These are phyloP conservation scores for Pyrus bretschneideri DNA, from an alignment of 306 rosid species.

Conservation along the genomic window DNA sequence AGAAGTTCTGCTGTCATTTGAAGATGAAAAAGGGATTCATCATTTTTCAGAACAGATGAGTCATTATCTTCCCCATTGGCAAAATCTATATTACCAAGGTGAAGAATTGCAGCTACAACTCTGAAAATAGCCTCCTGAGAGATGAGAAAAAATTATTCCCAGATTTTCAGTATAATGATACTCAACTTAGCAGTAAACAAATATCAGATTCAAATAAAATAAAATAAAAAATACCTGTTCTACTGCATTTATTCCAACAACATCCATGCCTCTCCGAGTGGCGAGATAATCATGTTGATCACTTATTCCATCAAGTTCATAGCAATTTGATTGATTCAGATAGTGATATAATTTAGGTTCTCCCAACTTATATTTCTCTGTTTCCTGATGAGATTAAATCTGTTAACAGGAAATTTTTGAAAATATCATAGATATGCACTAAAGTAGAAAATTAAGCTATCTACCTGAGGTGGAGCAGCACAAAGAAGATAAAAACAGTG, in stretches of 20 bases:
- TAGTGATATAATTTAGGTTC: slow-evolving; percentile 77
- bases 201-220: slow-evolving; percentile 12
- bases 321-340: slow-evolving; percentile 86
- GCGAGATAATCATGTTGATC: slow-evolving; percentile 74
- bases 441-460: slow-evolving; percentile 10
- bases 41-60: slow-evolving; percentile 66
- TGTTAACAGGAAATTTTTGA: neutral
- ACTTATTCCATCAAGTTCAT: slow-evolving; percentile 57
- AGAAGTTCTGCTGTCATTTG: slow-evolving; percentile 82
- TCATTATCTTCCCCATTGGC: slow-evolving; percentile 61
- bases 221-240: slow-evolving; percentile 56
- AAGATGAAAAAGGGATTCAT: slow-evolving; percentile 69
- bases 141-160: slow-evolving; percentile 11
- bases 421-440: slow-evolving; percentile 9
- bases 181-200: slow-evolving; percentile 7
- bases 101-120: slow-evolving; percentile 89
- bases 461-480: slow-evolving; percentile 86
- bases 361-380: slow-evolving; percentile 73
- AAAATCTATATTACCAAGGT: slow-evolving; percentile 80
- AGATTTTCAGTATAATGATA: slow-evolving; percentile 8
- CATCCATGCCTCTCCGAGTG: slow-evolving; percentile 85
- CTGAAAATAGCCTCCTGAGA: slow-evolving; percentile 83
- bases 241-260: slow-evolving; percentile 72
- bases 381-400: slow-evolving; percentile 50
- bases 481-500: slow-evolving; percentile 86